These are phyloP conservation scores for Beverwykella pulmonaria DNA, from an alignment of 495 filamentous ascomycete species.

Conservation along the genomic window DNA sequence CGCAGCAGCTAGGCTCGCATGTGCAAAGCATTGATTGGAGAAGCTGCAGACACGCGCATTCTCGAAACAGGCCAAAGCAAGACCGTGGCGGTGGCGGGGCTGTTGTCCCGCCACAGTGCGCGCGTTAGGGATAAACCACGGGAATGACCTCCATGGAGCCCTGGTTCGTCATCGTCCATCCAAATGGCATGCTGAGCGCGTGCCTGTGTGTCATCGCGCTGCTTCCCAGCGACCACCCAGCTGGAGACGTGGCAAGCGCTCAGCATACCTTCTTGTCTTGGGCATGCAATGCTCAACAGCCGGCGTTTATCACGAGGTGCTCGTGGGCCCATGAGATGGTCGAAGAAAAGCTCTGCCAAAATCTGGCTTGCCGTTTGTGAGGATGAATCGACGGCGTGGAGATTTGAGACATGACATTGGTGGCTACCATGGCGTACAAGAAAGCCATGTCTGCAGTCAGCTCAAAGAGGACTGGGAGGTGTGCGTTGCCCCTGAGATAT, in stretches of 20 bases:
- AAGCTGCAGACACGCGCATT: slow-evolving; percentile 15
- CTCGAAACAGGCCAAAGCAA: slow-evolving; percentile 6
- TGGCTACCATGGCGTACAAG: not conserved
- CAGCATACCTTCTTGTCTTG: not conserved
- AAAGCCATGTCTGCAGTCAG: slow-evolving; percentile 8
- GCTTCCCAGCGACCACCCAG: slow-evolving; percentile 10
- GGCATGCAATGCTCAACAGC: not conserved
- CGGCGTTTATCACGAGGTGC: not conserved
- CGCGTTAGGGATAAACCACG: slow-evolving; percentile 21
- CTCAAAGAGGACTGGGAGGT: slow-evolving; percentile 13
- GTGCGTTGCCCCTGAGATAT: slow-evolving; percentile 32
- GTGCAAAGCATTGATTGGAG: not conserved
- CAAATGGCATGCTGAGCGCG: slow-evolving; percentile 8
- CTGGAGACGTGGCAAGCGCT: slow-evolving; percentile 24
- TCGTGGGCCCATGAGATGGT: not conserved
- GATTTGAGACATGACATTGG: slow-evolving; percentile 8
- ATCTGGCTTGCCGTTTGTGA: not conserved
- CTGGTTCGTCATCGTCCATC: slow-evolving; percentile 26
- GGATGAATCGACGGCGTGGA: not conserved
- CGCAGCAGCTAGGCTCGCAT: slow-evolving; percentile 8
- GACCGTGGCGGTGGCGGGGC: not conserved
- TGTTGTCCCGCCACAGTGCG: not conserved
- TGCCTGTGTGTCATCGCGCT: slow-evolving; percentile 12
- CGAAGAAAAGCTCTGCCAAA: not conserved
- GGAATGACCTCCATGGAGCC: slow-evolving; percentile 22